phyloP scores from a whole-genome alignment of 352 stramenopile species.

The Phytopythium mirpurense region DNA sequence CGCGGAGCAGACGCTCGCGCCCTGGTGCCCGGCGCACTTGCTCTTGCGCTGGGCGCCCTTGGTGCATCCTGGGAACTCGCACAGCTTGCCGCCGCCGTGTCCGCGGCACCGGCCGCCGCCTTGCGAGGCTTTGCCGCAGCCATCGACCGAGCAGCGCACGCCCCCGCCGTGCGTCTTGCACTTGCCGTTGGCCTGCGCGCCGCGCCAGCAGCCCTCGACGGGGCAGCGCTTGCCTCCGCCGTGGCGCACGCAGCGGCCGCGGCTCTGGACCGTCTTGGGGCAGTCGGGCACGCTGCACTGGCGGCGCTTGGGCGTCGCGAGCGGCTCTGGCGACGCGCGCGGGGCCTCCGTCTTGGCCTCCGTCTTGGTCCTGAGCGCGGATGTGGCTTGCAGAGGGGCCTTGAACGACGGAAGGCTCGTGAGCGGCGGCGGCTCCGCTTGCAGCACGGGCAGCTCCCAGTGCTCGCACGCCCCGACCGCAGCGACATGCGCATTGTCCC shows the following conservation, averaged over 20 bases:
- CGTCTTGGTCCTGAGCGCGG: too few relatives aligned
- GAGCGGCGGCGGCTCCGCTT: too few relatives aligned
- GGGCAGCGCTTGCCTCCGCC: slow-evolving; percentile 67
- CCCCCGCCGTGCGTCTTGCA: slow-evolving; percentile 80
- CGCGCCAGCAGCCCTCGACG: slow-evolving; percentile 57
- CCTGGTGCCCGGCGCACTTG: slow-evolving; percentile 71
- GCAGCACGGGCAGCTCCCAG: too few relatives aligned
- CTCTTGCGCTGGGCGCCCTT: slow-evolving; percentile 74
- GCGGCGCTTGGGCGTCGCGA: too few relatives aligned
- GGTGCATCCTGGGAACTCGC: slow-evolving; percentile 69
- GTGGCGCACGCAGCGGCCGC: slow-evolving; percentile 66
- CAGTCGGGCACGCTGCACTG: not conserved
- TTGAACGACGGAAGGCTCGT: too few relatives aligned
- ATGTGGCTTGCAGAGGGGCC: too few relatives aligned
- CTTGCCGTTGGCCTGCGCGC: slow-evolving; percentile 68
- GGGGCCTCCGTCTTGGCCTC: not conserved
- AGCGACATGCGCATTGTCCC: not conserved
- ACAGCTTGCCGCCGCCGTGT: slow-evolving; percentile 78
- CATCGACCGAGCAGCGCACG: slow-evolving; percentile 58
- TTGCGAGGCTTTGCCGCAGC: slow-evolving; percentile 53
- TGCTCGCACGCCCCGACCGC: too few relatives aligned
- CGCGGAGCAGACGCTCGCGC: slow-evolving; percentile 48
- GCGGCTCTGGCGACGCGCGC: not conserved
- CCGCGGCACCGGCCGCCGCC: slow-evolving; percentile 64
- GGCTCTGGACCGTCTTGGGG: not conserved